Conservation (phyloP, 176 grass and related monocot species). For the Lolium rigidum region DNA sequence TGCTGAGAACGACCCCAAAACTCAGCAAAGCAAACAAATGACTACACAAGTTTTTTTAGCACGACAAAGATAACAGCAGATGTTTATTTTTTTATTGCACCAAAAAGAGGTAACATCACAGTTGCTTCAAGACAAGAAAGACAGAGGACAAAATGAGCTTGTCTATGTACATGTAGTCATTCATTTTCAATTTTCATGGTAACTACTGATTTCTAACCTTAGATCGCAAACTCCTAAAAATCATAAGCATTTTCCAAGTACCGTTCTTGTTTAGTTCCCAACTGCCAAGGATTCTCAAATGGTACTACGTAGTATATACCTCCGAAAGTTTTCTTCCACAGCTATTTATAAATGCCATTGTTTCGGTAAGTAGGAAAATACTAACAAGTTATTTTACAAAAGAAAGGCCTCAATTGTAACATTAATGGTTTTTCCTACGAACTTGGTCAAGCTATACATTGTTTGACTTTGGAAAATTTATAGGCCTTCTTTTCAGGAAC, state of each 20-base stretch:
- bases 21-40: conserved; percentile 21
- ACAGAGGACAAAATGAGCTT: conserved; percentile 19
- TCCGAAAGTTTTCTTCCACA: background rate
- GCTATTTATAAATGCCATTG: background rate
- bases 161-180: background rate
- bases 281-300: background rate
- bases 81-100: background rate
- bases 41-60: background rate
- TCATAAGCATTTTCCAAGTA: background rate
- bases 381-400: conserved; percentile 3
- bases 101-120: background rate
- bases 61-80: background rate
- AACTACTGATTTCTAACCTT: background rate
- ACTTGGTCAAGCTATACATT: no score
- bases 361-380: background rate
- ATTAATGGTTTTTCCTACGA: no score
- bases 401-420: no score
- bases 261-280: background rate
- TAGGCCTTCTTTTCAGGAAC: no score
- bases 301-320: background rate
- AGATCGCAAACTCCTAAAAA: conserved; percentile 11
- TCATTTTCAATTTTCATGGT: conserved; percentile 13
- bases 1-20: background rate
- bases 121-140: background rate
- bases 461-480: no score